A percentile compares a stretch with the other conserved stretches of the same genome.
These are phyloP conservation scores for Naganishia albida DNA, from an alignment of 1,284 basidiomycete species.

Conservation along the genomic window DNA sequence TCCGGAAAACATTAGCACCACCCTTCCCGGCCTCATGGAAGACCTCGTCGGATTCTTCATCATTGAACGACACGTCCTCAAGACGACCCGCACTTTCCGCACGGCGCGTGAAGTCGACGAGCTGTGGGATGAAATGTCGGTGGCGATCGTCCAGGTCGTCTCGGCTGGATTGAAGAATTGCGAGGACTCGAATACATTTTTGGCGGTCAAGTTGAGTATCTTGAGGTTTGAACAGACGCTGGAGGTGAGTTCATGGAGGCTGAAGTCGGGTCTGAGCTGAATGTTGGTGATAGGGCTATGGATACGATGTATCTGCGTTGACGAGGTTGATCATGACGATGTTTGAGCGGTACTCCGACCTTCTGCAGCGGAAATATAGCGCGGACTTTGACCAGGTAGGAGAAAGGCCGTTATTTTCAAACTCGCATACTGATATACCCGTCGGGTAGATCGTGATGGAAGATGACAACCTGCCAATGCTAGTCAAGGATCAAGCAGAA, in stretches of 20 bases:
- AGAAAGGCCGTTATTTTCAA: background rate
- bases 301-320: conserved; percentile 78
- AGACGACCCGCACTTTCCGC: conserved; percentile 78
- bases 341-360: conserved; percentile 84
- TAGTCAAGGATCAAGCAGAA: conserved; percentile 70
- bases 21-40: conserved; percentile 66
- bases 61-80: conserved; percentile 88
- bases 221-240: conserved; percentile 89
- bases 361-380: conserved; percentile 81
- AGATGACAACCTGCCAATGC: conserved; percentile 92
- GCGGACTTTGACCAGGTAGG: conserved; percentile 74
- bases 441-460: conserved; percentile 70
- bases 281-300: conserved; percentile 65
- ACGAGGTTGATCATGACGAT: conserved; percentile 82
- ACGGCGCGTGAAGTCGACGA: conserved; percentile 90
- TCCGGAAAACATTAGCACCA: conserved; percentile 56
- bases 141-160: conserved; percentile 74
- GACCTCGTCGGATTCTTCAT: conserved; percentile 99
- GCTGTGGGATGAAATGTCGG: conserved; percentile 88
- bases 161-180: conserved; percentile 72
- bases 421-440: background rate
- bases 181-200: conserved; percentile 77
- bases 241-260: conserved; percentile 62
- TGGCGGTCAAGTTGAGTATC: conserved; percentile 80
- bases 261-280: too few relatives aligned